These are phyloP conservation scores for Xylogone sp. DNA, from an alignment of 2,329 filamentous ascomycete species.

Conservation along the genomic window DNA sequence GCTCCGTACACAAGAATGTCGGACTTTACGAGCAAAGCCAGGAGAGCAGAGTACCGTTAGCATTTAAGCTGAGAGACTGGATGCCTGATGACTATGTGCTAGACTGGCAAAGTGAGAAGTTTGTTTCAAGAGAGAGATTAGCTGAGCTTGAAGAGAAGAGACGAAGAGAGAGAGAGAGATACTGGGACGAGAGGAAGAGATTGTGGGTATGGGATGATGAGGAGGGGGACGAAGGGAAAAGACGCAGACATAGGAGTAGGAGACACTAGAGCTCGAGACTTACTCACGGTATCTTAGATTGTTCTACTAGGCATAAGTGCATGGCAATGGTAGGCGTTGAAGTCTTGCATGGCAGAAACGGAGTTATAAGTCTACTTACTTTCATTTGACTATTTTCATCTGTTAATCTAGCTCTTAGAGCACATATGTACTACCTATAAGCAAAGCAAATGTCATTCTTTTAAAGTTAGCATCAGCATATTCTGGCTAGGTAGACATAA, in stretches of 20 bases:
- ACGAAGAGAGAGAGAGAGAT: slow-evolving; percentile 3
- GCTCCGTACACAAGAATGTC: slow-evolving; percentile 12
- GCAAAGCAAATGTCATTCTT: too few species aligned
- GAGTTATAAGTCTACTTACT: too few species aligned
- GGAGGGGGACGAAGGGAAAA: background rate
- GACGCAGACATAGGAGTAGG: background rate
- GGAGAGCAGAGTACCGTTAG: slow-evolving; percentile 10
- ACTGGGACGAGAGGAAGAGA: slow-evolving; percentile 1
- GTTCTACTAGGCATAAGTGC: too few species aligned
- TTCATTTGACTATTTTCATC: too few species aligned
- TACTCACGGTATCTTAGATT: too few species aligned
- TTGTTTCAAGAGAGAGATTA: slow-evolving; percentile 13
- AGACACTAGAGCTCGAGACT: slow-evolving; percentile 12
- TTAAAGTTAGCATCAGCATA: too few species aligned
- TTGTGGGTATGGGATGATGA: background rate
- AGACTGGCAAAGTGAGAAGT: slow-evolving; percentile 13
- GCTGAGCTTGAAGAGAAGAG: slow-evolving; percentile 3
- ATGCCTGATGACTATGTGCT: slow-evolving; percentile 10
- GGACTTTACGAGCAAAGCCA: slow-evolving; percentile 9
- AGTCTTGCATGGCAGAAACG: too few species aligned
- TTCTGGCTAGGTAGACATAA: too few species aligned
- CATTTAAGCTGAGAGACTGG: slow-evolving; percentile 12
- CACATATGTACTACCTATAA: too few species aligned
- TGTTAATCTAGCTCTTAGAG: too few species aligned
- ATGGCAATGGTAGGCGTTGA: too few species aligned